Evolutionary conservation across 2,329 filamentous ascomycete genomes (phyloP), one percentile per base, ranked within the genome.

Genomic region (Exophiala phaeomuriformis): DNA sequence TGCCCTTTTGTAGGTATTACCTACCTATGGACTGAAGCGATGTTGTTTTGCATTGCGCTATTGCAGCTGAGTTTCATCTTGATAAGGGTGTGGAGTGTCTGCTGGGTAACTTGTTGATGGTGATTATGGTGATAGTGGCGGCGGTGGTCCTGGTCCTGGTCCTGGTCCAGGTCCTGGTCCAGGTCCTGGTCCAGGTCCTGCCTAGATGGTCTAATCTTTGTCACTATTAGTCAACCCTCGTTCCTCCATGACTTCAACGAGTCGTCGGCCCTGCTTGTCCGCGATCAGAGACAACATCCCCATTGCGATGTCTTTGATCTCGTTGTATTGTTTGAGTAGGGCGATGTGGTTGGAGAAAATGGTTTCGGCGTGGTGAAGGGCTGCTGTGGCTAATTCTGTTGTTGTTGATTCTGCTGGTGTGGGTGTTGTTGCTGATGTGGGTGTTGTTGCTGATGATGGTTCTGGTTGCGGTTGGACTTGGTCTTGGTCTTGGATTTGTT

Each of bases 311-410:
- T 88, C 84, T 58, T 83, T 81, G 61, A 86, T 80, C 66, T 86
- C 83, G 62, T 88, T 88, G 69, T 87, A 88, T 53, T 79, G 72
- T 59, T 86, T 83, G 32, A 88, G 71, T 3, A 83, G 71, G 54
- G 75, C 75, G 63, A 87, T 87, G 65, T 87, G 84, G 32, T 71
- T 70, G 50, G 81, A 77, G 48, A 85, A 79, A 6, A 80, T 78
- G 19, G 70, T 68, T 39, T 77, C 72, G 0, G 80, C 74, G 7
- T 74, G 48, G 4, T 42, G 4, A 6, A 51, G 32, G 9, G 52
- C 52, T 2, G 45, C 46, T 52, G 35, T 40, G 9, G n/a, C 39
- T 41, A 3, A 28, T 27, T 28, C 28, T 5, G 10, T 32, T 37
- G 39, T 37, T 5, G 12, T 12, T 36, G 35, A n/a, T 19, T 32